Base-by-base conservation (phyloP, 768 basidiomycete species). In the Mrakia frigida region DNA sequence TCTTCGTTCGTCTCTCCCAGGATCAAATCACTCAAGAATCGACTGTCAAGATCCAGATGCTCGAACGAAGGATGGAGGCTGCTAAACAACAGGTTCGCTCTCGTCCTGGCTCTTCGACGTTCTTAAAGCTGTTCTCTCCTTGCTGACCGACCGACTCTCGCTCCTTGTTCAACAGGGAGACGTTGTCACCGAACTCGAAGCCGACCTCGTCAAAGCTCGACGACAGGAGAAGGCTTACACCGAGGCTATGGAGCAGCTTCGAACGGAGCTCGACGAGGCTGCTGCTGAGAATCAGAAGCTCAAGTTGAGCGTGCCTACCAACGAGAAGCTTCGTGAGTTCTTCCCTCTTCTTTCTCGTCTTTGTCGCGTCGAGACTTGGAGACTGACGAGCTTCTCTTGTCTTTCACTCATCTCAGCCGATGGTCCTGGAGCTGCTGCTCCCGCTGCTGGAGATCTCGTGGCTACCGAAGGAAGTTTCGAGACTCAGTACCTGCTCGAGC, bases 221-320 rank as follows among this genome's bases (percentile, higher is more conserved):
- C 92, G 94, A 83, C 92, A 96, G 81, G 94, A 96, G 83, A 87
- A 90, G 74, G 90, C 91, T 43, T 92, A 95, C 80, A 92, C 93
- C 82, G 94, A 96, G 80, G 93, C 94, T 3, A 91, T 98, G 86
- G 94, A 95, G 79, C 92, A 93, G 80, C 83, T 98, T 14, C 94
- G 96, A 81, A 87, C 89, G 0, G 96, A 99, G 80, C 84, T 97
- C 78, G 94, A 97, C 82, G 82, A 86, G 0, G 85, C 95, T 71
- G 93, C 95, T 83, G 90, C 92, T 82, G 95, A 98, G 80, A 93
- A 93, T 82, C 88, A 86, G 5, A 93, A 90, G 83, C 85, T 98
- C 79, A 93, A 92, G 86, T 85, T 87, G 5, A 82, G 88, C 80
- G 87, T 87, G 46, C 88, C 86, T 50, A 79, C 70, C 16, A 50